Evolutionary conservation across 495 filamentous ascomycete species (phyloP).

Genomic region (Aspergillus mulundensis): DNA sequence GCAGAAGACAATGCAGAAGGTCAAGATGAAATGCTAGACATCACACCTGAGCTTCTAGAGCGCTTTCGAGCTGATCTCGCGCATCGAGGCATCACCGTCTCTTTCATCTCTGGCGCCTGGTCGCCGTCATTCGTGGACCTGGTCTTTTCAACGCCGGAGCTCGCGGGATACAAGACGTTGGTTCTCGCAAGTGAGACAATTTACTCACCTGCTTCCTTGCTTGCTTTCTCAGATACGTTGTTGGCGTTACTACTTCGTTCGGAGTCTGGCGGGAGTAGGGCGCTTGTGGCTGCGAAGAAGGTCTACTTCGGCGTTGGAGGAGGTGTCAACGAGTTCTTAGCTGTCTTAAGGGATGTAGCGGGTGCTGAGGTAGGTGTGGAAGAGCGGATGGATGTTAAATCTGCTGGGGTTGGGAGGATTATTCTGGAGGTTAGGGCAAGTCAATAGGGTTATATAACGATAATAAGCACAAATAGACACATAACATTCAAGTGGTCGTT

Average conservation of each 20-base stretch:
- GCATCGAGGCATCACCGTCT: slow-evolving; percentile 54
- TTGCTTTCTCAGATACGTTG: slow-evolving; percentile 69
- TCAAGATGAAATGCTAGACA: slow-evolving; percentile 48
- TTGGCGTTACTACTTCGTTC: slow-evolving; percentile 57
- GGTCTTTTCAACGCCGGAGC: slow-evolving; percentile 30
- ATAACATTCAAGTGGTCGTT: no score
- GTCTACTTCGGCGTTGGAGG: slow-evolving; percentile 97
- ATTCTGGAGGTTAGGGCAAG: slow-evolving; percentile 36
- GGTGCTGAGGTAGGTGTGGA: slow-evolving; percentile 55
- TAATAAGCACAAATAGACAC: neutral
- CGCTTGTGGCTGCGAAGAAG: slow-evolving; percentile 84
- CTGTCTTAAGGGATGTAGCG: slow-evolving; percentile 52
- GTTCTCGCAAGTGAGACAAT: slow-evolving; percentile 92
- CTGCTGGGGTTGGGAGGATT: slow-evolving; percentile 45
- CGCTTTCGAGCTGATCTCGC: slow-evolving; percentile 59
- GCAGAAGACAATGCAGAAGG: neutral
- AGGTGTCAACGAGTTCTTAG: slow-evolving; percentile 82
- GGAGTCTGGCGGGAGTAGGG: slow-evolving; percentile 40
- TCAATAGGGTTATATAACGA: neutral
- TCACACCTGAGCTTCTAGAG: slow-evolving; percentile 58
- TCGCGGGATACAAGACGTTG: slow-evolving; percentile 33
- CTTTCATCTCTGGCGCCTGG: slow-evolving; percentile 84
- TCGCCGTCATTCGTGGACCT: slow-evolving; percentile 61
- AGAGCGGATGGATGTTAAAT: slow-evolving; percentile 56
- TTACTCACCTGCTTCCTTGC: slow-evolving; percentile 75